Percentiles rank a stretch among this genome's conserved stretches.
These are phyloP conservation scores for Verticillium nonalfalfae DNA, from an alignment of 2,329 filamentous ascomycete species.

Conservation along the genomic window DNA sequence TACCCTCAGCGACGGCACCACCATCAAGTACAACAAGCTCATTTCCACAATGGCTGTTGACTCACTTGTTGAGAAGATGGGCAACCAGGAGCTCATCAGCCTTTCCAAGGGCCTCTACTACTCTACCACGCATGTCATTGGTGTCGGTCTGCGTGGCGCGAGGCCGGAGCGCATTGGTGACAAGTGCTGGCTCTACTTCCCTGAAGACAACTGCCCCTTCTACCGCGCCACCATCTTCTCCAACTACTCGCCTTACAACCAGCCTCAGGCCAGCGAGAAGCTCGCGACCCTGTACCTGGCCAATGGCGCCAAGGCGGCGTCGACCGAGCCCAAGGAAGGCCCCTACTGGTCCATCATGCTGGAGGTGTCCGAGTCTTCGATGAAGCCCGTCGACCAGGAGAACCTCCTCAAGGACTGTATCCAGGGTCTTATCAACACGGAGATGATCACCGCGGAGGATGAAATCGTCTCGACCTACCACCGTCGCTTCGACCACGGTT, in stretches of 20 bases:
- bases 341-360: conserved; percentile 99
- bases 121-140: conserved; percentile 95
- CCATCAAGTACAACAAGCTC: conserved; percentile 85
- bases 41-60: conserved; percentile 97
- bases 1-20: conserved; percentile 76
- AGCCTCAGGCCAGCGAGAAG: conserved; percentile 76
- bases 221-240: conserved; percentile 99
- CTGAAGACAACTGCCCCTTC: conserved; percentile 97
- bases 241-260: conserved; percentile 99
- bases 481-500: conserved; percentile 96
- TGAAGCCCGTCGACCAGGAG: conserved; percentile 88
- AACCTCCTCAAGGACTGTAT: conserved; percentile 88
- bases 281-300: conserved; percentile 81
- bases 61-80: conserved; percentile 79
- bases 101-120: conserved; percentile 92
- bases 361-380: conserved; percentile 89
- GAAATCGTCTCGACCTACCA: conserved; percentile 98
- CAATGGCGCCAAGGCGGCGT: conserved; percentile 74
- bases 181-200: conserved; percentile 99
- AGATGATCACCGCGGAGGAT: conserved; percentile 85
- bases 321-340: conserved; percentile 69
- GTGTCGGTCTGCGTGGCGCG: conserved; percentile 85
- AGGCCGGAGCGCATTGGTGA: conserved; percentile 95
- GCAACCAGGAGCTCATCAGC: conserved; percentile 73
- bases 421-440: conserved; percentile 94